Conservation (phyloP, 495 filamentous ascomycete species). For the Gamarada debralockiae region DNA sequence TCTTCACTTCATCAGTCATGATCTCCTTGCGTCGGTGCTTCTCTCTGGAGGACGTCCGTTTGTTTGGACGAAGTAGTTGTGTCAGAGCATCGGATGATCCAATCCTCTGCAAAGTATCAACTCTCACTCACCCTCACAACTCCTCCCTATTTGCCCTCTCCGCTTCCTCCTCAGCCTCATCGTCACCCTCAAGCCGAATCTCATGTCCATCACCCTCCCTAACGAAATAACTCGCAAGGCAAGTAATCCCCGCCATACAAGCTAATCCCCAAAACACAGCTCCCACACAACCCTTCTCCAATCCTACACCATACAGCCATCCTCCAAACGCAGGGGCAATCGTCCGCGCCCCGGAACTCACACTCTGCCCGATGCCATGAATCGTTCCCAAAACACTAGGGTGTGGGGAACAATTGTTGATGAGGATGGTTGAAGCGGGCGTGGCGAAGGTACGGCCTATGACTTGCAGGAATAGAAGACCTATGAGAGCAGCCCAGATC, state of each 20-base stretch:
- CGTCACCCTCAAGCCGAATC: slow-evolving; percentile 63
- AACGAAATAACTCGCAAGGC: slow-evolving; percentile 61
- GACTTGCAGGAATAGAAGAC: slow-evolving; percentile 69
- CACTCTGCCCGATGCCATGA: slow-evolving; percentile 77
- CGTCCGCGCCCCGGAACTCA: slow-evolving; percentile 65
- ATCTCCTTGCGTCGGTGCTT: too few species aligned
- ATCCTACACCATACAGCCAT: slow-evolving; percentile 64
- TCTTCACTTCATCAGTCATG: too few species aligned
- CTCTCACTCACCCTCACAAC: not conserved
- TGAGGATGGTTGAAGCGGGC: slow-evolving; percentile 69
- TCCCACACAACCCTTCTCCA: slow-evolving; percentile 67
- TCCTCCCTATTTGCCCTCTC: slow-evolving; percentile 14
- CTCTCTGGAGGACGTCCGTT: too few species aligned
- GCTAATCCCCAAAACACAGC: slow-evolving; percentile 75
- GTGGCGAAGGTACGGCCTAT: slow-evolving; percentile 79
- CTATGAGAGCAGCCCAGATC: slow-evolving; percentile 65
- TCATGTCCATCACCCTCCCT: slow-evolving; percentile 72
- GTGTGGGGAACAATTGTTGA: slow-evolving; percentile 82
- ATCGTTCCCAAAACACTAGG: slow-evolving; percentile 77
- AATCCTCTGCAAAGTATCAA: too few species aligned
- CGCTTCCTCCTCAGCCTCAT: slow-evolving; percentile 40
- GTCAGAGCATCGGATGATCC: too few species aligned
- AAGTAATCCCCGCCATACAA: slow-evolving; percentile 56
- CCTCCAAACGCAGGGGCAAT: slow-evolving; percentile 72
- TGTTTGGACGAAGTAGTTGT: too few species aligned